A percentile compares a stretch with the other conserved stretches of the same genome.
Evolutionary conservation across 495 filamentous ascomycete species (phyloP).

Genomic region (Penicillium turbatum): DNA sequence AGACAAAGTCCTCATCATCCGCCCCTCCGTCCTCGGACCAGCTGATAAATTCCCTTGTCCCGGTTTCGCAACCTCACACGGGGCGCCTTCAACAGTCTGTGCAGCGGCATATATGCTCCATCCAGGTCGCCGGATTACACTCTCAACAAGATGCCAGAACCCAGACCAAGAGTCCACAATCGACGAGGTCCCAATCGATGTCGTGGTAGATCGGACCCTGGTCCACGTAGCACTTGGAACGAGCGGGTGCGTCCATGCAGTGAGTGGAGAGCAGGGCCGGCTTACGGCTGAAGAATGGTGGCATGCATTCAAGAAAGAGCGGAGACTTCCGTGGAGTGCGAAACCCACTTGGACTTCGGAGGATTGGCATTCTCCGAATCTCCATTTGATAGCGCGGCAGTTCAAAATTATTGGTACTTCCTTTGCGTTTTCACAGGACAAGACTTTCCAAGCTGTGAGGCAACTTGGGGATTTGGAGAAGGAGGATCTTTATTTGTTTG

Average conservation of each 20-base stretch:
- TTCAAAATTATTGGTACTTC: conserved; percentile 31
- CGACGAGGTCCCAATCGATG: conserved; percentile 36
- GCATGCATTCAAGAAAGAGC: conserved; percentile 23
- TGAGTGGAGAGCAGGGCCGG: conserved; percentile 23
- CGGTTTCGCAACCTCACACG: conserved; percentile 19
- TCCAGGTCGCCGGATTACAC: conserved; percentile 18
- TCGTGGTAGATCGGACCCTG: conserved; percentile 27
- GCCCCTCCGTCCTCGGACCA: conserved; percentile 24
- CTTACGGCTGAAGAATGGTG: conserved; percentile 21
- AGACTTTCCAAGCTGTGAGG: conserved; percentile 13
- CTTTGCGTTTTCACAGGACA: conserved; percentile 26
- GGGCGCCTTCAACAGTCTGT: conserved; percentile 19
- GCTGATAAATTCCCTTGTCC: conserved; percentile 22
- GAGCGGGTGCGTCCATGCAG: conserved; percentile 28
- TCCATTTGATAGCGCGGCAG: conserved; percentile 23
- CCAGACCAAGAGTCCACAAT: conserved; percentile 25
- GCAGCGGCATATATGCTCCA: conserved; percentile 26
- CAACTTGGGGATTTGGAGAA: conserved; percentile 5
- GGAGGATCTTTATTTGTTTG: conserved; percentile 19
- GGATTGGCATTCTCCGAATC: conserved; percentile 27
- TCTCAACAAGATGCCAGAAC: conserved; percentile 14
- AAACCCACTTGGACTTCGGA: conserved; percentile 20
- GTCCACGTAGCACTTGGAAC: conserved; percentile 23
- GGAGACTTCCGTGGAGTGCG: conserved; percentile 23
- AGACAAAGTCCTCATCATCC: conserved; percentile 24